A percentile compares a stretch with the other conserved stretches of the same genome.
Evolutionary conservation across 202 grass and related monocot species (phyloP).

Genomic region (Elaeis oleifera): DNA sequence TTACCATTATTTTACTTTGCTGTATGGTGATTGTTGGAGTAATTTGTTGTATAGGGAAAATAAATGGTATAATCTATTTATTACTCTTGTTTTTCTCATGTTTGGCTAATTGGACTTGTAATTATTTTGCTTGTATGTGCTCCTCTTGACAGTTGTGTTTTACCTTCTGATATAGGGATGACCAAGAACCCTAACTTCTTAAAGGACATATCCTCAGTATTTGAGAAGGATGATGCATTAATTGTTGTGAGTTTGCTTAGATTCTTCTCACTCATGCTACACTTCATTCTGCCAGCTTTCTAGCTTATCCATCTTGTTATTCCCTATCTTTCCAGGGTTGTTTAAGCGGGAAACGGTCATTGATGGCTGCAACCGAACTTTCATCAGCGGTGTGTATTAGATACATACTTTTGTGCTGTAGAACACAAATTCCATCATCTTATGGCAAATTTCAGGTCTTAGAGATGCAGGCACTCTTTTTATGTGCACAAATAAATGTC

Average conservation of each 20-base stretch:
- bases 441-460: too few relatives aligned
- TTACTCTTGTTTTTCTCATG: too few relatives aligned
- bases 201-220: slow-evolving; percentile 1
- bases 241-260: not conserved
- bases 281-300: not conserved
- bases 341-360: slow-evolving; percentile 7
- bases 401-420: not conserved
- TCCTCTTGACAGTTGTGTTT: not conserved
- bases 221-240: slow-evolving; percentile 7
- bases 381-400: not conserved
- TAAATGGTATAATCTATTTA: too few relatives aligned
- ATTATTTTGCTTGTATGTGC: not conserved
- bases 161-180: slow-evolving; percentile 4
- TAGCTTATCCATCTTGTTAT: not conserved
- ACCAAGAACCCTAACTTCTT: slow-evolving; percentile 7
- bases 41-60: too few relatives aligned
- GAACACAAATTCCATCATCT: too few relatives aligned
- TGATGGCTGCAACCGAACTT: slow-evolving; percentile 11
- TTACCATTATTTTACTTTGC: too few relatives aligned
- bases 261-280: not conserved
- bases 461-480: too few relatives aligned
- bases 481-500: too few relatives aligned
- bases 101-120: too few relatives aligned
- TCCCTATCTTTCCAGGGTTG: not conserved
- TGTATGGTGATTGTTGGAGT: too few relatives aligned